phyloP scores from a whole-genome alignment of 768 basidiomycete species.

The Mycena amicta region DNA sequence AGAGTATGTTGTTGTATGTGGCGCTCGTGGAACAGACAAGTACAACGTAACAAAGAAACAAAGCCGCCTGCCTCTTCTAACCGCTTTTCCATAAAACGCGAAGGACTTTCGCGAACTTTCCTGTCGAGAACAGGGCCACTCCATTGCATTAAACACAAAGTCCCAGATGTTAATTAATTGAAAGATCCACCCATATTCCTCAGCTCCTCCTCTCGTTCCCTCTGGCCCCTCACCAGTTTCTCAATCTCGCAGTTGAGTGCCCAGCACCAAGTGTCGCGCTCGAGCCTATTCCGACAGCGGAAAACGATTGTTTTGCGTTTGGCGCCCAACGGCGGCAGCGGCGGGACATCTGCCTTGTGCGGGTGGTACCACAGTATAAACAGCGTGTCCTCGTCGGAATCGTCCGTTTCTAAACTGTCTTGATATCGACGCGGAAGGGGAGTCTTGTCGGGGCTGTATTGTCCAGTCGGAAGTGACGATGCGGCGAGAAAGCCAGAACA shows the following conservation, averaged over 20 bases:
- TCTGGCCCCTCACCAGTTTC: constrained; percentile 63
- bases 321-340: constrained; percentile 30
- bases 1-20: no score
- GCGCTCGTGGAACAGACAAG: no score
- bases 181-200: constrained; percentile 61
- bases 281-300: constrained; percentile 78
- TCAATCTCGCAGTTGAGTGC: constrained; percentile 91
- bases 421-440: constrained; percentile 74
- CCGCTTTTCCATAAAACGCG: no score
- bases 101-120: no score
- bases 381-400: constrained; percentile 84
- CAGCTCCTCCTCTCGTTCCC: constrained; percentile 64
- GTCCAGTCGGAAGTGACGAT: constrained; percentile 61
- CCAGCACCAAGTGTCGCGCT: constrained; percentile 95
- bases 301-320: constrained; percentile 68
- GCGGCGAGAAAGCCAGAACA: constrained; percentile 86
- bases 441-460: constrained; percentile 57
- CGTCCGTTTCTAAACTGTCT: constrained; percentile 88
- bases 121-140: no score
- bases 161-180: background rate
- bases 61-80: no score
- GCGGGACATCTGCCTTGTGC: constrained; percentile 27
- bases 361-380: constrained; percentile 79
- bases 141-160: no score
- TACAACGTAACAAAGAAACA: no score